Evolutionary conservation across 2,329 filamentous ascomycete genomes (phyloP).

Genomic region (Phaeosphaeriaceae sp.): DNA sequence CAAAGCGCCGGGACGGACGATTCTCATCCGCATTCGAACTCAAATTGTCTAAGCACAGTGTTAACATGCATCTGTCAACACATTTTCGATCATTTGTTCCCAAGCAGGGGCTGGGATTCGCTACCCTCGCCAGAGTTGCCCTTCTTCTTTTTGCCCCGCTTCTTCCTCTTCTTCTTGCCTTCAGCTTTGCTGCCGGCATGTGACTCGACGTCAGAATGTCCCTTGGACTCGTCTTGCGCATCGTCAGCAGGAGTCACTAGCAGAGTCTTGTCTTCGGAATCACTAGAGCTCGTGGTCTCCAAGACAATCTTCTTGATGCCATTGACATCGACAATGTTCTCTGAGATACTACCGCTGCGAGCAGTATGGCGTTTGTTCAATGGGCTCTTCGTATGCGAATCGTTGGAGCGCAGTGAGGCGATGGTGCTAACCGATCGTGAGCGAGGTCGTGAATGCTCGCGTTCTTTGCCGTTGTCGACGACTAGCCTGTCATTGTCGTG

Average conservation of each 20-base stretch:
- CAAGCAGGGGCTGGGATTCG: conserved; percentile 44
- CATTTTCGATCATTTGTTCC: conserved; percentile 15
- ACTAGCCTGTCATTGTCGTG: conserved; percentile 22
- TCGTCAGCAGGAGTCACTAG: conserved; percentile 26
- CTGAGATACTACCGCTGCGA: conserved; percentile 79
- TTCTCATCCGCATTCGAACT: neutral
- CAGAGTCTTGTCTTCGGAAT: conserved; percentile 41
- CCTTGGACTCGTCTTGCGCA: conserved; percentile 22
- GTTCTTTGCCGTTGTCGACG: conserved; percentile 22
- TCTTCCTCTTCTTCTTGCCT: conserved; percentile 48
- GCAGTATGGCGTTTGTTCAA: conserved; percentile 58
- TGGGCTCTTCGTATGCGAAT: conserved; percentile 31
- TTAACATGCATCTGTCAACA: neutral
- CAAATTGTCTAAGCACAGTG: neutral
- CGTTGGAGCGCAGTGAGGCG: conserved; percentile 38
- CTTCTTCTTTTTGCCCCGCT: conserved; percentile 50
- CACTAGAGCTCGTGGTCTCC: conserved; percentile 69
- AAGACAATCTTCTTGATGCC: conserved; percentile 80
- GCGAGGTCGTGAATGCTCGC: conserved; percentile 9
- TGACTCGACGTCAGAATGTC: conserved; percentile 28
- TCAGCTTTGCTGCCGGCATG: conserved; percentile 29
- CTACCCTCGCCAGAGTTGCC: conserved; percentile 31
- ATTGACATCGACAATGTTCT: conserved; percentile 77
- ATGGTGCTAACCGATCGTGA: conserved; percentile 43
- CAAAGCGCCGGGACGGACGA: neutral